Evolutionary conservation across 495 filamentous ascomycete genomes (phyloP), one percentile per base, ranked within the genome.

Genomic region (Daldinia grandis): DNA sequence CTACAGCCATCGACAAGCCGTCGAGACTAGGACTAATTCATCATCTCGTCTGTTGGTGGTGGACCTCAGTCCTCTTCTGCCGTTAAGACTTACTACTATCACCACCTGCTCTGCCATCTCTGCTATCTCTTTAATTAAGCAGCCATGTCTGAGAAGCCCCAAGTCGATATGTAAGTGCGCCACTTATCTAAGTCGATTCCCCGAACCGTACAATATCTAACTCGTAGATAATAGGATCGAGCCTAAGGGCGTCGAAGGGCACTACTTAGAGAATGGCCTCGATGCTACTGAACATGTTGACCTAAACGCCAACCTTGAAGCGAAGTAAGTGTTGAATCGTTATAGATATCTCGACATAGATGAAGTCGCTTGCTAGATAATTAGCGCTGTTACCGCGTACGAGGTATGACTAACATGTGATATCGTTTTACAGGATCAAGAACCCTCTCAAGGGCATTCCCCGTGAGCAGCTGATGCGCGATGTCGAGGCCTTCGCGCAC

Each of bases 401-500:
- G 15, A n/a, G 47, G 27, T 37, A 38, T 50, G 58, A 58, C 66
- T 51, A 51, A 57, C 60, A 53, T 51, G 64, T 66, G 60, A 70
- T 50, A 28, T 33, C 33, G 6, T 24, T 6, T 33, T 3, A 57
- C 42, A 87, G 83, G 63, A 87, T 87, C 62, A 77, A 82, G 54
- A 91, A 91, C 74, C 88, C 89, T 9, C 81, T 91, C 5, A 81
- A 83, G 9, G 86, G 85, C 8, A 82, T 91, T 59, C 77, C 88
- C 4, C 78, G 78, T 30, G 74, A 80, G 1, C 70, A 82, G 69
- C 83, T 91, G 5, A 80, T 90, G 75, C 72, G 66, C 9, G 77
- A 87, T 55, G 89, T 90, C 44, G 82, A 87, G 24, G 76, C 76
- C 0, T 91, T 89, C 69, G 85, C 86, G 19, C 61, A 76, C 1